A percentile compares a stretch with the other conserved stretches of the same genome.
Conservation (phyloP, 345 rosid species). For the Sonneratia caseolaris region DNA sequence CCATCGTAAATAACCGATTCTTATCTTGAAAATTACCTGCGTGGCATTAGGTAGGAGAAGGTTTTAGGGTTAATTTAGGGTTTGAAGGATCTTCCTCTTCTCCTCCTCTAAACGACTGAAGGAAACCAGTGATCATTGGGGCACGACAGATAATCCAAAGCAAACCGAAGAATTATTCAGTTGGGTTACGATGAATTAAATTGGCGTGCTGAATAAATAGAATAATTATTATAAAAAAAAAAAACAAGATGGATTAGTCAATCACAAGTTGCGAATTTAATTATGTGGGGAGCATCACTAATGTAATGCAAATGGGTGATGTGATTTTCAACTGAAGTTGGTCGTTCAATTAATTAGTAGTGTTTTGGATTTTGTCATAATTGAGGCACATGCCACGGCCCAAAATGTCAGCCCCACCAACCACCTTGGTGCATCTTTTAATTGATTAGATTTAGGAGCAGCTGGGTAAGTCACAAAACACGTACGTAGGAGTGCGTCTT, state of each 20-base stretch:
- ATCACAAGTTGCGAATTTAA: not conserved
- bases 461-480: not conserved
- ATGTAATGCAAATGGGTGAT: not conserved
- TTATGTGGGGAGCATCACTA: not conserved
- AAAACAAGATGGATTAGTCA: too few species aligned
- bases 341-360: not conserved
- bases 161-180: too few species aligned
- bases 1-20: too few species aligned
- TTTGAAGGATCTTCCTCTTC: too few species aligned
- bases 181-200: not conserved
- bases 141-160: too few species aligned
- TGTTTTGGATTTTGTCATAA: not conserved
- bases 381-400: not conserved
- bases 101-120: too few species aligned
- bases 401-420: not conserved
- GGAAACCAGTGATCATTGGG: too few species aligned
- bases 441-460: not conserved
- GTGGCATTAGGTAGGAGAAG: too few species aligned
- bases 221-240: not conserved
- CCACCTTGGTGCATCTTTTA: not conserved
- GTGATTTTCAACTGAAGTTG: not conserved
- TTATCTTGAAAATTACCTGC: too few species aligned
- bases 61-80: too few species aligned
- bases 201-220: not conserved
- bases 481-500: too few species aligned